Percentiles rank a stretch among this genome's conserved stretches.
Conservation (phyloP, 441 rosid genomes). For the Pelargonium fulgidum region DNA sequence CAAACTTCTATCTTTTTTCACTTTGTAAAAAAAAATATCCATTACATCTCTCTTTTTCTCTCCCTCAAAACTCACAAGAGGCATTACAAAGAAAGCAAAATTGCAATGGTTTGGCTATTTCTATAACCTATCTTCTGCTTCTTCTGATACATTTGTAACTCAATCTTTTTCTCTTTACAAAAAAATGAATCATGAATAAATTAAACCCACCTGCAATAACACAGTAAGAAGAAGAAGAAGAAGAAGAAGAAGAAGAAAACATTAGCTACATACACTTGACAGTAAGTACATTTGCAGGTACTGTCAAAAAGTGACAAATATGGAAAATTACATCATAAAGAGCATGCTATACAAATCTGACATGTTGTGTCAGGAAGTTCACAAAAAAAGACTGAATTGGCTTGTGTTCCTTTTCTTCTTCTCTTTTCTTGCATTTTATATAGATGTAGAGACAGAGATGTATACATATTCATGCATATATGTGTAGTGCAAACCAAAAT, state of each 20-base stretch:
- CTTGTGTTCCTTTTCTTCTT: neutral
- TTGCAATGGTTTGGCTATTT: slow-evolving; percentile 7
- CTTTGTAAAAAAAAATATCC: slow-evolving; percentile 22
- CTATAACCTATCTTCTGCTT: neutral
- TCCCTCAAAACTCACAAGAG: slow-evolving; percentile 6
- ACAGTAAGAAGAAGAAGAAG: neutral
- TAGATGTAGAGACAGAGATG: neutral
- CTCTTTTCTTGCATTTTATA: neutral
- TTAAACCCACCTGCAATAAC: slow-evolving; percentile 7
- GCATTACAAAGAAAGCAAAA: neutral
- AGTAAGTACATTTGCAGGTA: neutral
- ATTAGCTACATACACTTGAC: neutral
- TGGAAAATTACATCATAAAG: slow-evolving; percentile 1
- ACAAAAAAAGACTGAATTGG: neutral
- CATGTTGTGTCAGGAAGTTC: neutral
- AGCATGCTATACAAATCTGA: slow-evolving; percentile 8
- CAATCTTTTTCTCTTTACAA: slow-evolving; percentile 12
- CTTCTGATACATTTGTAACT: neutral
- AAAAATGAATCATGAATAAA: slow-evolving; percentile 8
- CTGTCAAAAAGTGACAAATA: neutral
- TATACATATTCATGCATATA: neutral
- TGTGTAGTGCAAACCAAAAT: slow-evolving; percentile 7
- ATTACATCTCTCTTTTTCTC: slow-evolving; percentile 17
- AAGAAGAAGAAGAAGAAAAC: slow-evolving; percentile 7
- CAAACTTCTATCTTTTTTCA: slow-evolving; percentile 13